Percentiles rank a stretch among this genome's conserved stretches.
phyloP scores from a whole-genome alignment of 1,139 yeast genomes.

The Pneumocystis canis region DNA sequence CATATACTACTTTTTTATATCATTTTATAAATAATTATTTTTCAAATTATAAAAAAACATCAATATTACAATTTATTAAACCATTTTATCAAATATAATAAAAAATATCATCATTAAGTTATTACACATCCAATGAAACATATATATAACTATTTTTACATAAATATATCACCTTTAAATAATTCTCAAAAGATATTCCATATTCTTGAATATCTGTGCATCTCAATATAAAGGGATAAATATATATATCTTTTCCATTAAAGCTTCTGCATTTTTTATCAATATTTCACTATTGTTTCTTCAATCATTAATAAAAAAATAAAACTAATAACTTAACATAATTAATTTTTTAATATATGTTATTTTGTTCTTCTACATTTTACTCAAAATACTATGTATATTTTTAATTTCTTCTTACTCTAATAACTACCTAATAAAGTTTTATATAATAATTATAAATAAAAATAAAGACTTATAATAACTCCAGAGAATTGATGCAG shows the following conservation, averaged over 20 bases:
- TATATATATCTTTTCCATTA: neutral
- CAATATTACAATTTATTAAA: neutral
- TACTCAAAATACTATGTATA: neutral
- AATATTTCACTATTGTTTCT: neutral
- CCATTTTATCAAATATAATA: neutral
- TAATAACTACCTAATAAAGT: neutral
- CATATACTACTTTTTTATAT: neutral
- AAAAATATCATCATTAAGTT: neutral
- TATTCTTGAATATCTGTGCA: no score
- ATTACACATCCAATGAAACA: neutral
- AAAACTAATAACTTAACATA: neutral
- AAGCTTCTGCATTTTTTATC: neutral
- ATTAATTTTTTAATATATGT: neutral
- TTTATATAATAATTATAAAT: neutral
- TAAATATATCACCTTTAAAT: neutral
- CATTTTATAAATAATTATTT: neutral
- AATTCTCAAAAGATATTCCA: neutral
- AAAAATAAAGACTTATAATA: neutral
- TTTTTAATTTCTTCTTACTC: neutral
- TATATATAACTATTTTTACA: no score
- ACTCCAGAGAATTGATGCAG: neutral
- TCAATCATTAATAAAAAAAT: neutral
- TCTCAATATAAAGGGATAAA: neutral
- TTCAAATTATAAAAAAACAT: neutral
- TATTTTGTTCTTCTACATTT: neutral